Evolutionary conservation across 208 protist genomes (phyloP), one percentile per base, ranked within the genome.

Genomic region (Leishmania mexicana): DNA sequence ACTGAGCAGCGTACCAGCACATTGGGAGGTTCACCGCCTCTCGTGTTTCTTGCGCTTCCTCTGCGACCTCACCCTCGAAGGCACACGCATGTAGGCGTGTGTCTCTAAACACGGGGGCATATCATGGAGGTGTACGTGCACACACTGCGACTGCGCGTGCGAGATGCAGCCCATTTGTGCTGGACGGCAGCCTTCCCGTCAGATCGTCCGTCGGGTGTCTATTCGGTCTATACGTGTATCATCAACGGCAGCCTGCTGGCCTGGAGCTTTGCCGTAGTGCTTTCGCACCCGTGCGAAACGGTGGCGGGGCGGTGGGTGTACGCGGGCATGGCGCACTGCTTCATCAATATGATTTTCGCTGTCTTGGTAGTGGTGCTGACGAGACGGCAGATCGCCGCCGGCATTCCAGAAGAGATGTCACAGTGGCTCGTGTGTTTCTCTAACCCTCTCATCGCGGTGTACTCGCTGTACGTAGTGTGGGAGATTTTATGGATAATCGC

Each of bases 141-240:
- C 38, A 45, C 58, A 19, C 53, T 84, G 35, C 67, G 77, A 47
- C 71, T 92, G 71, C 80, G 83, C 47, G 38, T 92, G 15, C 53
- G 53, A 1, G 88, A 90, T 40, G 53, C 42, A 7, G 53, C 70
- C 6, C 73, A 80, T 2, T 54, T 71, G 11, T 80, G 88, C 51
- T 80, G 83, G 79, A 8, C 64, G 13, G 78, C 85, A 1, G 68
- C 81, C 2, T 81, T 95, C 21, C 94, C 94, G 3, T 87, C 84
- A 15, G 94, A 97, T 77, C 92, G 94, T 11, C 92, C 94, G 3
- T 95, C 91, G 45, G 88, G 89, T 15, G 6, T 90, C n/a, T 95
- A 93, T 67, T 81, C 89, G 35, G 31, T 95, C 31, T 81, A 89
- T 49, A 80, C 76, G 35, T 80, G 86, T 15, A 24, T 92, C 15